Evolutionary conservation across 768 basidiomycete species (phyloP), one percentile per base, ranked within the genome.

Genomic region (Hygrocybe punicea): DNA sequence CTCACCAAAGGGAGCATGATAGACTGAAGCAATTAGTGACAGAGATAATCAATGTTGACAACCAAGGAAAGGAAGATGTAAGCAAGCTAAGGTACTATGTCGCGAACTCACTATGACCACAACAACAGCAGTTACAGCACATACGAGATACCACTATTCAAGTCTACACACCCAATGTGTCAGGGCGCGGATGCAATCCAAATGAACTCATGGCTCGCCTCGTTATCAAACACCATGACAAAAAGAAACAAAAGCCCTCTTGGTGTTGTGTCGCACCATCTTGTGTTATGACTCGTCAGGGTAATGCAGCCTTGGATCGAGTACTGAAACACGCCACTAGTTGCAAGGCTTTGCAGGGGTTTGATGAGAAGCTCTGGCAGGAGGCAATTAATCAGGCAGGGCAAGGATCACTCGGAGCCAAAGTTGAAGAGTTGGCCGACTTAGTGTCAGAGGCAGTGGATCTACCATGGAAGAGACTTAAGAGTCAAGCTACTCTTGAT

Each of bases 401-500:
- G 17, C 13, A 23, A 14, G 21, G 21, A 17, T 46, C 53, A 16
- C 33, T 55, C 21, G 40, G 53, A 13, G 53, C 53, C 11, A 40
- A 23, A 33, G 13, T 48, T 13, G 39, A 46, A n/a, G 19, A 17
- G 16, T 14, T 11, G 19, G 37, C 14, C 6, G n/a, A 23, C 42
- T 17, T 17, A n/a, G n/a, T 13, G 42, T n/a, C 11, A 14, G 53
- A 46, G 11, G 53, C 14, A 3, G 35, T 19, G 6, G 13, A 48
- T n/a, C 40, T 21, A n/a, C 40, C 40, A 44, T 10, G 21, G 40
- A 59, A 58, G 45, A 46, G 35, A 37, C 39, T 46, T 19, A 53
- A 52, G 58, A 53, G 54, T 23, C 58, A 59, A 46, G 34, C 45
- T 14, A 49, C 42, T 39, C 48, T 59, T 47, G 58, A 59, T 49